Evolutionary conservation across 1,139 yeast species (phyloP).

Genomic region (Candida sp.): DNA sequence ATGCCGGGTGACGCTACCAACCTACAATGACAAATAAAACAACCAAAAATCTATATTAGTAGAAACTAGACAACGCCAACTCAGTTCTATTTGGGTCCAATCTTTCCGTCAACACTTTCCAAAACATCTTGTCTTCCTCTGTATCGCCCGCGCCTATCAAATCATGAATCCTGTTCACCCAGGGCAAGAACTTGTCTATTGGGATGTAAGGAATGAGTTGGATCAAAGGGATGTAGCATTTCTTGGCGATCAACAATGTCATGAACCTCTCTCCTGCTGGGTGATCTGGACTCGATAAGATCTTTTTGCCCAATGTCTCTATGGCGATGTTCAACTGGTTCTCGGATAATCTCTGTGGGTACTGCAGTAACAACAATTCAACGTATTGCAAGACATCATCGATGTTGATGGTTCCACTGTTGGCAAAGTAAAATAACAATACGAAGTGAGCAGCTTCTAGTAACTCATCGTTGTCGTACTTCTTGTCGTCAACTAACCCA

Average conservation of each 20-base stretch:
- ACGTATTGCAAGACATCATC: constrained; percentile 36
- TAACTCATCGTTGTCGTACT: constrained; percentile 35
- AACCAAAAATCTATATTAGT: neutral
- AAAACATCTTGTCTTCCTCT: constrained; percentile 31
- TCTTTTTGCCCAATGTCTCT: constrained; percentile 57
- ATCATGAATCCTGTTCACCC: constrained; percentile 53
- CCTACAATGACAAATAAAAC: too few relatives aligned
- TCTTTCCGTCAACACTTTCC: constrained; percentile 49
- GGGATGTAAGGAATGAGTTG: constrained; percentile 61
- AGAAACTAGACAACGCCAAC: constrained; percentile 44
- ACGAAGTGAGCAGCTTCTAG: constrained; percentile 76
- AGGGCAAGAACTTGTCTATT: constrained; percentile 38
- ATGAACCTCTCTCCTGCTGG: constrained; percentile 42
- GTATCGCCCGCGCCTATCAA: constrained; percentile 46
- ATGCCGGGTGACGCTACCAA: too few relatives aligned
- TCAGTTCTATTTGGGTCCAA: constrained; percentile 65
- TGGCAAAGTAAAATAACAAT: constrained; percentile 50
- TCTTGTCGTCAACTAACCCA: constrained; percentile 39
- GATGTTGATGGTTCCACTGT: constrained; percentile 25
- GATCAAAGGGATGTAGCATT: constrained; percentile 42
- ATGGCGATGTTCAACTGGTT: constrained; percentile 63
- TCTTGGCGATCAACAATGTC: constrained; percentile 41
- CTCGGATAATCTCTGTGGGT: constrained; percentile 60
- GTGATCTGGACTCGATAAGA: constrained; percentile 47
- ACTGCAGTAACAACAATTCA: constrained; percentile 45